These are phyloP conservation scores for Thelonectria olida DNA, from an alignment of 2,329 filamentous ascomycete species.

Conservation along the genomic window DNA sequence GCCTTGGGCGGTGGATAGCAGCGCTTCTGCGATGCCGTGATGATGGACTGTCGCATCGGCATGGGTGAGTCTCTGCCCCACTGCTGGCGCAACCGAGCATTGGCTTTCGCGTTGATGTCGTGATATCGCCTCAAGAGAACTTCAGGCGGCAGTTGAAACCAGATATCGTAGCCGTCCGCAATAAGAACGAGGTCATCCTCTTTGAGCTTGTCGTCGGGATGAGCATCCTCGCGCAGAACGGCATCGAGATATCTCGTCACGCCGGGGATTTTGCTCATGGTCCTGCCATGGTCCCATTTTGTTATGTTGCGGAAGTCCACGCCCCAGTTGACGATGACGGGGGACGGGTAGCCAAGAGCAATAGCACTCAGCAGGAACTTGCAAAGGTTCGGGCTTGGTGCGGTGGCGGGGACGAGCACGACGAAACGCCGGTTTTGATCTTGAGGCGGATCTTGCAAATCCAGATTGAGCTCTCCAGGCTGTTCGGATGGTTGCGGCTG, in stretches of 20 bases:
- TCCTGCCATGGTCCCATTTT: background rate
- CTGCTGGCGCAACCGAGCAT: background rate
- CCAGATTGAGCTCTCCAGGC: no score
- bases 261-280: background rate
- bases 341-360: slow-evolving; percentile 2
- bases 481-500: no score
- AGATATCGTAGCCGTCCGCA: slow-evolving; percentile 3
- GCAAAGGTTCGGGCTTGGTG: background rate
- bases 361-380: slow-evolving; percentile 9
- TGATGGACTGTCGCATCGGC: slow-evolving; percentile 33
- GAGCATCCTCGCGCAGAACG: background rate
- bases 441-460: no score
- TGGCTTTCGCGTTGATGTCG: background rate
- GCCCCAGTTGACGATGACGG: slow-evolving; percentile 4
- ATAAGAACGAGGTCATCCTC: slow-evolving; percentile 4
- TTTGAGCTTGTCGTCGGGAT: background rate
- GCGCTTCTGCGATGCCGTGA: slow-evolving; percentile 28
- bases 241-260: background rate
- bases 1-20: slow-evolving; percentile 19
- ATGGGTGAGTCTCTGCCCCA: slow-evolving; percentile 1
- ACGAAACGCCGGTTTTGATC: no score
- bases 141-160: slow-evolving; percentile 7
- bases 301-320: background rate
- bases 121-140: slow-evolving; percentile 3
- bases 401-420: background rate